Percentiles rank a stretch among this genome's conserved stretches.
These are phyloP conservation scores for Pythium chondricola DNA, from an alignment of 352 stramenopile genomes.

Conservation along the genomic window DNA sequence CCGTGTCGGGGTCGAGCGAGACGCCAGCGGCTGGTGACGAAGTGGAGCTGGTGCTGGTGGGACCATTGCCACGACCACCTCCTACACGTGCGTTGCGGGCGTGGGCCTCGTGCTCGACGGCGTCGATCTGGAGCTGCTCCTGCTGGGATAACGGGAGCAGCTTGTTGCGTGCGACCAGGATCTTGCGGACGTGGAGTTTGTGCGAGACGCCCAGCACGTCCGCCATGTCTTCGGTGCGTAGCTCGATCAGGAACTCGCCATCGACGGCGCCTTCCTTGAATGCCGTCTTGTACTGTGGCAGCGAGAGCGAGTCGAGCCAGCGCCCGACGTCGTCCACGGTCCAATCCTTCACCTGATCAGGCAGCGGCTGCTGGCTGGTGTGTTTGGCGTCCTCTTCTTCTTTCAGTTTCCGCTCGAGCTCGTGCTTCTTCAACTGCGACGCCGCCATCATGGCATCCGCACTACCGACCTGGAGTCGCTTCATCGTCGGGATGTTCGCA, in stretches of 20 bases:
- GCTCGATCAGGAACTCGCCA: conserved; percentile 89
- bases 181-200: conserved; percentile 90
- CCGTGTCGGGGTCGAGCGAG: conserved; percentile 48
- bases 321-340: conserved; percentile 87
- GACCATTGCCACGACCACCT: not conserved
- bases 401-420: conserved; percentile 47
- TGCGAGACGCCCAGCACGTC: conserved; percentile 89
- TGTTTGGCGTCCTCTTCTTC: conserved; percentile 59
- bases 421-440: conserved; percentile 67
- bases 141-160: conserved; percentile 74
- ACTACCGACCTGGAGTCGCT: conserved; percentile 54
- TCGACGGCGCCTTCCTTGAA: conserved; percentile 90
- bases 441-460: conserved; percentile 53
- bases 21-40: not conserved
- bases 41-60: not conserved
- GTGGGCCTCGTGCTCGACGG: conserved; percentile 46
- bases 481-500: conserved; percentile 84
- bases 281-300: conserved; percentile 88
- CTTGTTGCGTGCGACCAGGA: conserved; percentile 84
- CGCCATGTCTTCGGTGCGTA: conserved; percentile 87
- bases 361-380: conserved; percentile 53
- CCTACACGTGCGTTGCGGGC: conserved; percentile 26
- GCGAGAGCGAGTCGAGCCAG: conserved; percentile 89
- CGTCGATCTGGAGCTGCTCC: conserved; percentile 61
- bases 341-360: conserved; percentile 71